Base-by-base conservation (phyloP, 202 grass and related monocot species). In the Sporobolus alterniflorus region DNA sequence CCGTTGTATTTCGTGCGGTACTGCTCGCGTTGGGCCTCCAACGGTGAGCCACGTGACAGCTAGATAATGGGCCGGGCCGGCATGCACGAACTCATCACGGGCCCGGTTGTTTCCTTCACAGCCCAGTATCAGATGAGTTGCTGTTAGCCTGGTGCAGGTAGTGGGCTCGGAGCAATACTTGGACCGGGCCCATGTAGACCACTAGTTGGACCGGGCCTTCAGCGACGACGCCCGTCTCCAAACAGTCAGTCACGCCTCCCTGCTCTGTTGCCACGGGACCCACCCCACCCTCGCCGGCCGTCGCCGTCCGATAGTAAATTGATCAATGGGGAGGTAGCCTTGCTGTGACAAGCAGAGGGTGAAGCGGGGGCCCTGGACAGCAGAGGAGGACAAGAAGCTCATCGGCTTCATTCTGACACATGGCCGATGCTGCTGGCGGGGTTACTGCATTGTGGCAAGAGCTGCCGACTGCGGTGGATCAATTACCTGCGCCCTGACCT, bases 301-400 rank as follows among this genome's bases (percentile, higher is more conserved):
- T 63, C 60, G 60, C 60, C 60, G 17, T 74, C 72, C 54, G 34
- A 65, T 69, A 32, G 75, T 55, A 80, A 46, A 41, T 69, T 69
- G 44, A 74, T 71, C 51, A 14, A 98, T 98, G 95, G 95, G 95
- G 78, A 87, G 95, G 77, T 84, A 94, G 41, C 95, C 95, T 0
- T 98, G 95, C 80, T 98, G 95, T 54, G 92, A 98, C 55, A 94
- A 98, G 78, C 83, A 89, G 79, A 78, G 78, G 9, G 90, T 98
- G 88, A 98, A 94, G 84, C 77, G 90, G 67, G 95, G 95, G 4
- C 90, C 90, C 8, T 98, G 95, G 95, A 94, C 95, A 9, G 88
- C 82, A 8, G 95, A 93, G 81, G 95, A 98, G 78, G 95, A 98
- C 78, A 94, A 88, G 39, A 98, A 93, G 92, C 90, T 94, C 61